A percentile compares a stretch with the other conserved stretches of the same genome.
Evolutionary conservation across 2,329 filamentous ascomycete species (phyloP).

Genomic region (Aspergillus ibericus): DNA sequence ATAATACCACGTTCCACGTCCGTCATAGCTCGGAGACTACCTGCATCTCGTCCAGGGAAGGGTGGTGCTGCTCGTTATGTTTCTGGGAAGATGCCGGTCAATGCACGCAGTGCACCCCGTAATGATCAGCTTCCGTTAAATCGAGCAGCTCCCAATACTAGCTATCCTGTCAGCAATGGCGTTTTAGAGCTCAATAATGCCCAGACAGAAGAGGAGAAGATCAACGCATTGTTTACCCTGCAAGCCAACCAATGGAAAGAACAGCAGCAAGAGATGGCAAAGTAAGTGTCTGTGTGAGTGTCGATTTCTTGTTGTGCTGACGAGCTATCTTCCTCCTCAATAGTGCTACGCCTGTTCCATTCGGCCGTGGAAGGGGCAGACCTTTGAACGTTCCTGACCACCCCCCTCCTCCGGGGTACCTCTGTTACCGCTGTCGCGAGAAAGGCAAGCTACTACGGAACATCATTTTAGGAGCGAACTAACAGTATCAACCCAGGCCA

Average conservation of each 20-base stretch:
- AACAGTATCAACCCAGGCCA: conserved; percentile 58
- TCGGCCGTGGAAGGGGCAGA: conserved; percentile 40
- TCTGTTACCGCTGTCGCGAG: conserved; percentile 93
- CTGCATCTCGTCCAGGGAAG: conserved; percentile 79
- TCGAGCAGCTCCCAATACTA: conserved; percentile 35
- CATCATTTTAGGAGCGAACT: conserved; percentile 14
- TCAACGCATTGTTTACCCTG: conserved; percentile 86
- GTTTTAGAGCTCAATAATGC: conserved; percentile 69
- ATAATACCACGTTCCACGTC: conserved; percentile 94
- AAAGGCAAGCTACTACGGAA: conserved; percentile 60
- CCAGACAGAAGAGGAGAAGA: conserved; percentile 90
- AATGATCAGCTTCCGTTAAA: conserved; percentile 55
- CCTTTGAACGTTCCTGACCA: conserved; percentile 78
- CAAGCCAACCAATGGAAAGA: conserved; percentile 90
- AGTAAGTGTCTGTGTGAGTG: conserved; percentile 50
- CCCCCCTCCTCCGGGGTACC: conserved; percentile 87
- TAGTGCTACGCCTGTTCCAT: conserved; percentile 47
- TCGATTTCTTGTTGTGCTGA: conserved; percentile 25
- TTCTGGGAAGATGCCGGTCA: conserved; percentile 89
- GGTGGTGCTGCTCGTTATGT: conserved; percentile 93
- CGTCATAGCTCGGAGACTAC: conserved; percentile 83
- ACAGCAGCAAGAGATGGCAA: conserved; percentile 89
- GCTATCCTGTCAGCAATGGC: conserved; percentile 51
- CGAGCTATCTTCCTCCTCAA: conserved; percentile 27
- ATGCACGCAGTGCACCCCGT: conserved; percentile 76